A percentile compares a stretch with the other conserved stretches of the same genome.
Conservation (phyloP, 441 rosid species). For the Iberis amara region DNA sequence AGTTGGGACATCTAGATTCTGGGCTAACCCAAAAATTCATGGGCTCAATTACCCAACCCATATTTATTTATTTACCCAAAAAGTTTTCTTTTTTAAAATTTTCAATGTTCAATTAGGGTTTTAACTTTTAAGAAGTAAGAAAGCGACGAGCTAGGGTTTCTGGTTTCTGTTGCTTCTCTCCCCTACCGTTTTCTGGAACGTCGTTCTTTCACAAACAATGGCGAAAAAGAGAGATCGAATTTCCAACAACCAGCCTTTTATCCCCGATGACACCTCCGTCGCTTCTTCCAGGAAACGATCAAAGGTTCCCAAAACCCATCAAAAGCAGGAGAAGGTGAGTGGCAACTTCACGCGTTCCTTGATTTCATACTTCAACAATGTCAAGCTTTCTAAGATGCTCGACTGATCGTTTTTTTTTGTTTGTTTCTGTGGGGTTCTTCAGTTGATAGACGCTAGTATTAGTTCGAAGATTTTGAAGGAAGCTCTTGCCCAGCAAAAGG, state of each 20-base stretch:
- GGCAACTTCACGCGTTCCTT: not conserved
- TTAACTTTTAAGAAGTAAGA: no score
- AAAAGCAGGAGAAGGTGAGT: slow-evolving; percentile 44
- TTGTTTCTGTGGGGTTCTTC: not conserved
- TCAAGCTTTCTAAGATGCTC: not conserved
- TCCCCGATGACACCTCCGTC: slow-evolving; percentile 40
- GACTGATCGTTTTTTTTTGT: not conserved
- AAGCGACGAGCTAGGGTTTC: no score
- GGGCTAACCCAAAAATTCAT: no score
- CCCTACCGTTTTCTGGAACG: no score
- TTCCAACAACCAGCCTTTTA: slow-evolving; percentile 62
- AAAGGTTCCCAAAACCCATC: slow-evolving; percentile 61
- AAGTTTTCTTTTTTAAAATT: no score
- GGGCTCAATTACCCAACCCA: no score
- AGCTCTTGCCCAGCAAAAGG: slow-evolving; percentile 77
- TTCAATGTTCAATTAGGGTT: no score
- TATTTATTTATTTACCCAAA: no score
- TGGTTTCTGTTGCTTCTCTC: no score
- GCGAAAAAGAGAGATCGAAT: slow-evolving; percentile 59
- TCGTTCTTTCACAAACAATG: slow-evolving; percentile 26
- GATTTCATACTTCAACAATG: not conserved
- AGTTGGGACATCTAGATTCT: no score
- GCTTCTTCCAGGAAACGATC: slow-evolving; percentile 53
- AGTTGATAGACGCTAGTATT: slow-evolving; percentile 63
- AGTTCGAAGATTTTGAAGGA: slow-evolving; percentile 80